Conservation (phyloP, 768 basidiomycete genomes). For the Cystobasidium tubakii region DNA sequence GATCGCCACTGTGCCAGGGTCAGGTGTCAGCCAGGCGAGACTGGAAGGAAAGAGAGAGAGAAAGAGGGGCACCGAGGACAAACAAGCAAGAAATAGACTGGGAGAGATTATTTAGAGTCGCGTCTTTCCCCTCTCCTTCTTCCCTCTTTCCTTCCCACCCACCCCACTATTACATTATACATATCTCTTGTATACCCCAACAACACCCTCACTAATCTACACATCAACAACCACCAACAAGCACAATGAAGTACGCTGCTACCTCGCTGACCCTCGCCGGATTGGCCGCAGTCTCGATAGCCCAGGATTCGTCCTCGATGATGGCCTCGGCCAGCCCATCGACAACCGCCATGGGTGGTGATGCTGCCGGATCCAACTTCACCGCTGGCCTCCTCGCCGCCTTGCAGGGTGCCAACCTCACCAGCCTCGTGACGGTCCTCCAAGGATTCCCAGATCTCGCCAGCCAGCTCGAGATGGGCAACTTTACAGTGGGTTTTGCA, state of each 20-base stretch:
- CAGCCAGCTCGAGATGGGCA: constrained; percentile 43
- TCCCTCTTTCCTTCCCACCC: background rate
- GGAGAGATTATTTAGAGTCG: too few species aligned
- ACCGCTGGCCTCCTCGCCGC: constrained; percentile 47
- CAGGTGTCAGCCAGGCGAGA: background rate
- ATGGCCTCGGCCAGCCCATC: background rate
- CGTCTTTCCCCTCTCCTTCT: background rate
- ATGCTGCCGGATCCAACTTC: constrained; percentile 34
- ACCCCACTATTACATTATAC: too few species aligned
- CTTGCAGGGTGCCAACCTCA: constrained; percentile 39
- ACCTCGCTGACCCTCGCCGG: constrained; percentile 44
- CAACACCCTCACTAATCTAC: background rate
- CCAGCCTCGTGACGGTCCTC: background rate
- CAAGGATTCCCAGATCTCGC: constrained; percentile 35
- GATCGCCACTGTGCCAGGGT: background rate
- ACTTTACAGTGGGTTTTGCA: constrained; percentile 37
- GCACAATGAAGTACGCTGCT: constrained; percentile 22
- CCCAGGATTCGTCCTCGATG: constrained; percentile 45
- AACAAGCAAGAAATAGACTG: background rate
- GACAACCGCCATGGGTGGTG: background rate
- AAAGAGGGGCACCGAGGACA: too few species aligned
- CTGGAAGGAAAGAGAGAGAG: background rate
- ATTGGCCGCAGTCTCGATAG: constrained; percentile 45
- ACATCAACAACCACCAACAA: background rate
- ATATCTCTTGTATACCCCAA: background rate